Percentiles rank a stretch among this genome's conserved stretches.
phyloP scores from a whole-genome alignment of 163 green algal species.

The Scenedesmus sp. region DNA sequence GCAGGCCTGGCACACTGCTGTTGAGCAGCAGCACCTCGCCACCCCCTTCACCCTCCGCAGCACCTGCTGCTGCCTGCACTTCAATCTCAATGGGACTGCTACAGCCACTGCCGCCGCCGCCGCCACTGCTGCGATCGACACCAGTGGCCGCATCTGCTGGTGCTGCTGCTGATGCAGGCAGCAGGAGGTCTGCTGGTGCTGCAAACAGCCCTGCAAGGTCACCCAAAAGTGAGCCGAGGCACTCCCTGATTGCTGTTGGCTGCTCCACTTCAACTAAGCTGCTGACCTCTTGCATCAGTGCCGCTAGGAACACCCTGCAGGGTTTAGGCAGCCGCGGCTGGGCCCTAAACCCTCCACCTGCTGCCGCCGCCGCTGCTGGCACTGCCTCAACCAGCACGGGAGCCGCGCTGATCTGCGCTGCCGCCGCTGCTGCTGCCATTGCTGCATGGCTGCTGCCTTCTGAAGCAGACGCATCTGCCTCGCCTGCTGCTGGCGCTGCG shows the following conservation, averaged over 20 bases:
- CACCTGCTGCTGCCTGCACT: background rate
- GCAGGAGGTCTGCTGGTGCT: conserved; percentile 2
- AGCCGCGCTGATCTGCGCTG: background rate
- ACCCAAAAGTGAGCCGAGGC: conserved; percentile 20
- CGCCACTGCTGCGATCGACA: background rate
- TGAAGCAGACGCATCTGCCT: background rate
- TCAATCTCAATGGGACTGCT: conserved; percentile 47
- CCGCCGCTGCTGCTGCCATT: conserved; percentile 16
- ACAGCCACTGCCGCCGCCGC: conserved; percentile 21
- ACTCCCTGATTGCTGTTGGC: conserved; percentile 42
- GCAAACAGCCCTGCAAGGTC: conserved; percentile 37
- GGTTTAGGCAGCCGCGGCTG: background rate
- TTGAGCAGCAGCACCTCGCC: conserved; percentile 39
- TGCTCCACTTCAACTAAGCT: conserved; percentile 27
- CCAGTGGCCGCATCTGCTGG: background rate
- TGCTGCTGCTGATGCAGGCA: background rate
- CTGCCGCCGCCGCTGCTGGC: conserved; percentile 12
- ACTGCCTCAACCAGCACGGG: background rate
- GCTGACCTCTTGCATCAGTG: conserved; percentile 30
- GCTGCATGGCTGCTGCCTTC: background rate
- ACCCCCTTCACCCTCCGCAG: background rate
- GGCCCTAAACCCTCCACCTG: background rate
- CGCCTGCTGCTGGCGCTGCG: background rate
- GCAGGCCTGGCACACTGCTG: conserved; percentile 6
- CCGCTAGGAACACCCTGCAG: conserved; percentile 36